These are phyloP conservation scores for Magnolia sinica DNA, from an alignment of 164 flowering plant species.

Conservation along the genomic window DNA sequence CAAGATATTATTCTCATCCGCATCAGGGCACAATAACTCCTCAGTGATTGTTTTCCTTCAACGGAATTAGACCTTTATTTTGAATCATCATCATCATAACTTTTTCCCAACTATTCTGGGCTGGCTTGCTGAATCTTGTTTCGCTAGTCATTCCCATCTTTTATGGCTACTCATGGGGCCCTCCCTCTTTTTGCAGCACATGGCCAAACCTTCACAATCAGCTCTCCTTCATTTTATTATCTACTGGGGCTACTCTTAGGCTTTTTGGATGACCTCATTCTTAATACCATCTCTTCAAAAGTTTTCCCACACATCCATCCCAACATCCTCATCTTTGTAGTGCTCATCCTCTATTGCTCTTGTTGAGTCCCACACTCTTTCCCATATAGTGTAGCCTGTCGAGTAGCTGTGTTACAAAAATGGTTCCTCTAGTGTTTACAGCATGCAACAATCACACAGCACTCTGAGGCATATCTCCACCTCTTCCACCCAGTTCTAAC, in stretches of 20 bases:
- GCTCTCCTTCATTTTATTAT: no score
- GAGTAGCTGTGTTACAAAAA: not conserved
- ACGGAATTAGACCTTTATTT: not conserved
- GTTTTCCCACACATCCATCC: not conserved
- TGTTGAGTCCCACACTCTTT: not conserved
- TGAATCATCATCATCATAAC: not conserved
- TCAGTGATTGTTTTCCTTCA: not conserved
- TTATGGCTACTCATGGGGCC: not conserved
- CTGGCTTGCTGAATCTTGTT: not conserved
- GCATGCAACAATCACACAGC: not conserved
- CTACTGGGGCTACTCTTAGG: not conserved
- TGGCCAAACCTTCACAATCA: not conserved
- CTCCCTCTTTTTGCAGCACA: not conserved
- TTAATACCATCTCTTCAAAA: not conserved
- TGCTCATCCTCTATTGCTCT: not conserved
- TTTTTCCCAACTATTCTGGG: not conserved
- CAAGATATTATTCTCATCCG: not conserved
- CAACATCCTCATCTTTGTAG: not conserved
- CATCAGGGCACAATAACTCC: not conserved
- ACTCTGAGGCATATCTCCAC: not conserved
- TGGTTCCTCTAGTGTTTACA: not conserved
- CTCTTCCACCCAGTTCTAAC: not conserved
- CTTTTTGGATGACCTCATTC: not conserved
- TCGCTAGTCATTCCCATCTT: not conserved
- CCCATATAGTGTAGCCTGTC: not conserved